Conservation (phyloP, 2,329 filamentous ascomycete genomes). For the Phyllosticta citribraziliensis region DNA sequence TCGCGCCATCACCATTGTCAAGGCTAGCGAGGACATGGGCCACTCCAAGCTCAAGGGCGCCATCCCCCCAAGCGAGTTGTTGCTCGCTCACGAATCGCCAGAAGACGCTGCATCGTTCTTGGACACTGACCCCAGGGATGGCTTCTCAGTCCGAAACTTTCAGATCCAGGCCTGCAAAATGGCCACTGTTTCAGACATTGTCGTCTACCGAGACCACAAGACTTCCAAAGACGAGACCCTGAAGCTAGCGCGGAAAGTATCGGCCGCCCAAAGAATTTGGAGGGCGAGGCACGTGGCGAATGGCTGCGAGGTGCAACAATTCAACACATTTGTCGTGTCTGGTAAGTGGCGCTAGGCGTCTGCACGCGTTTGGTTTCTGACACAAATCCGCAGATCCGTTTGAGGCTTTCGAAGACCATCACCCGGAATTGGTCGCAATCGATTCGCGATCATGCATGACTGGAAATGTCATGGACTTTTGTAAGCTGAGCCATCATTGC, state of each 20-base stretch:
- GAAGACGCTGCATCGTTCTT: conserved; percentile 53
- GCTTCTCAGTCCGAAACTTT: conserved; percentile 94
- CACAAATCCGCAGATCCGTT: conserved; percentile 48
- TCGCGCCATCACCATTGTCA: conserved; percentile 75
- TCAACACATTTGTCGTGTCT: conserved; percentile 74
- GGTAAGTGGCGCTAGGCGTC: conserved; percentile 35
- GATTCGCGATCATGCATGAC: conserved; percentile 63
- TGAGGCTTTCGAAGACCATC: conserved; percentile 57
- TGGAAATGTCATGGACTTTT: conserved; percentile 76
- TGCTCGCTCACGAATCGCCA: conserved; percentile 42
- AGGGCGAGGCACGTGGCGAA: conserved; percentile 50
- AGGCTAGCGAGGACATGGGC: conserved; percentile 71
- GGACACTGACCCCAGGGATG: conserved; percentile 75
- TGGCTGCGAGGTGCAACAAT: conserved; percentile 49
- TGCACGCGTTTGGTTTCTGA: conserved; percentile 18
- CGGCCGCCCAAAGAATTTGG: conserved; percentile 68
- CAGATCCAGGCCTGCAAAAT: conserved; percentile 89
- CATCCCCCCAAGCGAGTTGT: conserved; percentile 68
- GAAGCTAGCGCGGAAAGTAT: conserved; percentile 54
- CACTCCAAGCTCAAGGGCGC: conserved; percentile 76
- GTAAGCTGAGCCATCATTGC: conserved; percentile 29
- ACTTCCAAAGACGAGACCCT: conserved; percentile 53
- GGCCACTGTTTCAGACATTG: conserved; percentile 79
- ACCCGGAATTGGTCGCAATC: conserved; percentile 63
- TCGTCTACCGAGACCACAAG: conserved; percentile 75